A percentile compares a stretch with the other conserved stretches of the same genome.
These are phyloP conservation scores for Carex myosuroides DNA, from an alignment of 176 grass and related monocot genomes.

Conservation along the genomic window DNA sequence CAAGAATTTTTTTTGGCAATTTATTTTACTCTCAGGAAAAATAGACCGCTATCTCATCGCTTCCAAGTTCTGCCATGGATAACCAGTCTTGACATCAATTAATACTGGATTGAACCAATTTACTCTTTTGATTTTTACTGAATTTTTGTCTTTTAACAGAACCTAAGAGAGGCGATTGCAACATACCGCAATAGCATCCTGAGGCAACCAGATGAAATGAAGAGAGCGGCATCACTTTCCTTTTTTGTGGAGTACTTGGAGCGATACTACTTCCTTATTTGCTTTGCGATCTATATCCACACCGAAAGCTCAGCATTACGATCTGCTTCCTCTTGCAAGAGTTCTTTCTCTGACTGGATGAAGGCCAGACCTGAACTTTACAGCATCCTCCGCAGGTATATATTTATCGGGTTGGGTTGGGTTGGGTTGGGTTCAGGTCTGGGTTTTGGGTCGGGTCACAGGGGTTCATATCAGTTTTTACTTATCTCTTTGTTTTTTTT, in stretches of 20 bases:
- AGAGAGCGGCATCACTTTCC: constrained; percentile 88
- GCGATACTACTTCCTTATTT: constrained; percentile 99
- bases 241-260: constrained; percentile 99
- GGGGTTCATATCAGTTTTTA: background rate
- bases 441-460: background rate
- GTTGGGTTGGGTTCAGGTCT: background rate
- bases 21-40: no score
- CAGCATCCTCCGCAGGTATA: constrained; percentile 93
- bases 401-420: background rate
- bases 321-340: constrained; percentile 43
- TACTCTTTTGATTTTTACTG: constrained; percentile 22
- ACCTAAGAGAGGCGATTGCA: constrained; percentile 89
- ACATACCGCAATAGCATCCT: constrained; percentile 92
- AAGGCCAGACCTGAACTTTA: constrained; percentile 92
- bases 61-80: background rate
- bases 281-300: constrained; percentile 94
- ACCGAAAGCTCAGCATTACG: constrained; percentile 57
- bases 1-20: no score
- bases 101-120: background rate
- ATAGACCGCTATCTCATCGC: no score
- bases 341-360: constrained; percentile 98
- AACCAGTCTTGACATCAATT: background rate
- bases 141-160: constrained; percentile 51
- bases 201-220: constrained; percentile 98
- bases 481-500: background rate